A percentile compares a stretch with the other conserved stretches of the same genome.
Evolutionary conservation across 2,329 filamentous ascomycete genomes (phyloP).

Genomic region (Acarospora socialis): DNA sequence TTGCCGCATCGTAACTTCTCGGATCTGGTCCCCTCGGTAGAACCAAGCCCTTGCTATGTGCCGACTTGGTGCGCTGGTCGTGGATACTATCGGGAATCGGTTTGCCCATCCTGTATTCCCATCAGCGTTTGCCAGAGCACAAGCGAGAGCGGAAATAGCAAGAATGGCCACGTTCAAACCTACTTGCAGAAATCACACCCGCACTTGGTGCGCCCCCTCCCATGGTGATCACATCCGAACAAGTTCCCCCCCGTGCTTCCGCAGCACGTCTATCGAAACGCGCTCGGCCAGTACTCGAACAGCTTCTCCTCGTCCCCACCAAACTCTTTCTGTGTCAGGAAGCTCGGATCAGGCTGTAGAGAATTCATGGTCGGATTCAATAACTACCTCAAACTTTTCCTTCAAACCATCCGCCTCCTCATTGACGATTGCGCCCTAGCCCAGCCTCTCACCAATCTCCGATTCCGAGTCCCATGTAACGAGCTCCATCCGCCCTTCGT

Average conservation of each 20-base stretch:
- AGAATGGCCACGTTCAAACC: background rate
- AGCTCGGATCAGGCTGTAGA: background rate
- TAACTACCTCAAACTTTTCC: background rate
- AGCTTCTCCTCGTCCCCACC: background rate
- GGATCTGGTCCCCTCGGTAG: background rate
- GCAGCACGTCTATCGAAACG: constrained; percentile 1
- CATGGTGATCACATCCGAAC: background rate
- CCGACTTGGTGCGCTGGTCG: background rate
- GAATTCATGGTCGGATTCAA: no score
- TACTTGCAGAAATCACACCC: background rate
- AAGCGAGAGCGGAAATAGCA: background rate
- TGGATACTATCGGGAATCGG: background rate
- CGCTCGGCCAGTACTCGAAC: background rate
- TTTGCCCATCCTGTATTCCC: background rate
- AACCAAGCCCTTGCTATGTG: background rate
- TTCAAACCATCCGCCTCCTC: background rate
- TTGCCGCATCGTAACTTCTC: background rate
- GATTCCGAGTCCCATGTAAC: background rate
- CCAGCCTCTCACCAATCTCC: background rate
- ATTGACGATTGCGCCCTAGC: background rate
- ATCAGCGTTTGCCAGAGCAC: no score
- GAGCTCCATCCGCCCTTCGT: background rate
- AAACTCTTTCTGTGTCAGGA: background rate
- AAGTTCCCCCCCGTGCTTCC: background rate
- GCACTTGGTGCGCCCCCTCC: background rate